Evolutionary conservation across 2,329 filamentous ascomycete species (phyloP), one percentile per base, ranked within the genome.

Genomic region (Colletotrichum cuscutae): DNA sequence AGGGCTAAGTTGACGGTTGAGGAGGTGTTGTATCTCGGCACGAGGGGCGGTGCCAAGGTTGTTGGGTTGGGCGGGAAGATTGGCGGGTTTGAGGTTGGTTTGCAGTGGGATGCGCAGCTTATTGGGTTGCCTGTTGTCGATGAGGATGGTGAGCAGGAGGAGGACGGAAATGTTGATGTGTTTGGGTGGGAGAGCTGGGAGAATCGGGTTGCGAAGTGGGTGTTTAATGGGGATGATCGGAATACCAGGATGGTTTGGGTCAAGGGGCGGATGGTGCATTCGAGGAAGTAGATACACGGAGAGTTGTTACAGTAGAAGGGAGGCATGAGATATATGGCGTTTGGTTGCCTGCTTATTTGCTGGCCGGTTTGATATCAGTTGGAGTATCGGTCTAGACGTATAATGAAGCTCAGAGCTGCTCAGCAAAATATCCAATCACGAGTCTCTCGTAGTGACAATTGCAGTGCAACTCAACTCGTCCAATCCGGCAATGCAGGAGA

Each of bases 101-200:
- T 93, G 92, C 89, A 94, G 75, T 98, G 92, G 90, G 97, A 99
- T 86, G 95, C 94, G 72, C 95, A 98, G 86, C 86, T 98, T 77
- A 87, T 99, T 67, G 85, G 88, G 11, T 81, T 98, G 28, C 89
- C 87, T 1, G 64, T 77, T 4, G 86, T 90, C 1, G 83, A 84
- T 1, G 83, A 83, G 5, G 81, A 84, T 3, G 86, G 85, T 0
- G 82, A 84, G 1, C 72, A 59, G 4, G 77, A 76, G 1, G 85
- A 87, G 4, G 83, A 84, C 1, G 91, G 92, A 0, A 91, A 92
- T 59, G 94, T 98, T 0, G 95, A 98, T 82, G 82, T 98, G 0
- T 99, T 98, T 85, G 95, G 95, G 1, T 95, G 92, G 89, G 96
- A 98, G 87, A 89, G 80, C n/a, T 97, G 94, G 94, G 90, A 93